phyloP scores from a whole-genome alignment of 1,284 basidiomycete species.

The Phylloboletellus chloephorus region DNA sequence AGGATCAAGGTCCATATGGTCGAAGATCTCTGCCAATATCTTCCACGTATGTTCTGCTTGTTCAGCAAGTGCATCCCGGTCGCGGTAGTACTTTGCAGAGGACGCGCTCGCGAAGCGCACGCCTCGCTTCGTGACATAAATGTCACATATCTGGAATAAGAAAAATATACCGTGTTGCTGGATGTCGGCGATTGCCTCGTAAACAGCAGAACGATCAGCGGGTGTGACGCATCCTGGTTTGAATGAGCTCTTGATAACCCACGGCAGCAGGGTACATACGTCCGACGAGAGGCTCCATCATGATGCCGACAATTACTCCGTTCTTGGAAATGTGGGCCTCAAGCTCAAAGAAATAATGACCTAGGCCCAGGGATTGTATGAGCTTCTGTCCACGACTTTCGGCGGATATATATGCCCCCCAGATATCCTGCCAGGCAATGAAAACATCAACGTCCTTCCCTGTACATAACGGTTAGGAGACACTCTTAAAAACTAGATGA shows the following conservation, averaged over 20 bases:
- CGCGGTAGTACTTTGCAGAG: constrained; percentile 14
- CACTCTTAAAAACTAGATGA: background rate
- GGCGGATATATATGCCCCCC: constrained; percentile 28
- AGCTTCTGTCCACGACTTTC: constrained; percentile 34
- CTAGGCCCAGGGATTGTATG: constrained; percentile 33
- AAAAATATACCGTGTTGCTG: constrained; percentile 34
- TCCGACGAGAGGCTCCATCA: constrained; percentile 41
- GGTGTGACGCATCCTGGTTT: constrained; percentile 23
- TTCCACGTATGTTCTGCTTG: constrained; percentile 20
- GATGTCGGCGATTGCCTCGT: constrained; percentile 38
- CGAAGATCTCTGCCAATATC: constrained; percentile 20
- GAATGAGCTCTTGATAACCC: constrained; percentile 11
- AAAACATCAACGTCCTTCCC: constrained; percentile 33
- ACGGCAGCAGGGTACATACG: constrained; percentile 24
- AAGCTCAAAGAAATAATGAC: constrained; percentile 38
- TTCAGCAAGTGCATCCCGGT: constrained; percentile 26
- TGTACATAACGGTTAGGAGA: constrained; percentile 9
- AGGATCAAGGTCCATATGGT: constrained; percentile 6
- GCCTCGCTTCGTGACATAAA: constrained; percentile 31
- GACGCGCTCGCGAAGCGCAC: constrained; percentile 28
- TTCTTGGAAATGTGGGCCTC: constrained; percentile 43
- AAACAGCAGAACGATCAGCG: constrained; percentile 39
- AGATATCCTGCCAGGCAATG: constrained; percentile 32
- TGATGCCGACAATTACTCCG: constrained; percentile 39
- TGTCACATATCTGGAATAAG: constrained; percentile 20